A percentile compares a stretch with the other conserved stretches of the same genome.
Conservation (phyloP, 2,329 filamentous ascomycete genomes). For the Colletotrichum orbiculare region DNA sequence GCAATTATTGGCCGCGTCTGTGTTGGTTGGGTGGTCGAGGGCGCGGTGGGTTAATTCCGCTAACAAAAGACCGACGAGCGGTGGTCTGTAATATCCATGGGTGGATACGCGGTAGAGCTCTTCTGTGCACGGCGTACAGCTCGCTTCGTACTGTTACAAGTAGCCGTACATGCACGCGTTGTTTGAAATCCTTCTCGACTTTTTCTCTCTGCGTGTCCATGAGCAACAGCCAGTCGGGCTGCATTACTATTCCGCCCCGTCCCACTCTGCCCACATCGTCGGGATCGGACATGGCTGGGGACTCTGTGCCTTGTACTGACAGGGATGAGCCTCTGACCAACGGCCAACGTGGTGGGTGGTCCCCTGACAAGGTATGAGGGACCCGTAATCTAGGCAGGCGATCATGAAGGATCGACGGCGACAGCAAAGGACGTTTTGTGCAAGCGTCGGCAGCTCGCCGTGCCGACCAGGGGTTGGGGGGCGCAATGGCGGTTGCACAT, state of each 20-base stretch:
- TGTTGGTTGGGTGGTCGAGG: neutral
- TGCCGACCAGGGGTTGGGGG: constrained; percentile 21
- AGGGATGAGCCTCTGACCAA: constrained; percentile 19
- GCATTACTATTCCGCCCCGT: constrained; percentile 18
- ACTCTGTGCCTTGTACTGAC: neutral
- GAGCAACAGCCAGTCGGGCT: constrained; percentile 32
- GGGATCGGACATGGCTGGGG: constrained; percentile 29
- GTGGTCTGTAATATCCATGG: neutral
- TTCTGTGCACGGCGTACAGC: no score
- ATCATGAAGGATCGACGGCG: constrained; percentile 28
- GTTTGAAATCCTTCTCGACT: constrained; percentile 20
- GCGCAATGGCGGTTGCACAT: constrained; percentile 7
- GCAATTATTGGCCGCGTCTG: neutral
- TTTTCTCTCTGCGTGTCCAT: constrained; percentile 14
- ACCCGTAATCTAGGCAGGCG: constrained; percentile 30
- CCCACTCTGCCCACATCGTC: constrained; percentile 35
- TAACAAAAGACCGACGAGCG: constrained; percentile 1
- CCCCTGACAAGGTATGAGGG: constrained; percentile 16
- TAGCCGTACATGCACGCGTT: neutral
- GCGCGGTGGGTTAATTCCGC: constrained; percentile 12
- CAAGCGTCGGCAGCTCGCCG: constrained; percentile 29
- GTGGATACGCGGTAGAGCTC: no score
- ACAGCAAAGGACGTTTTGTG: constrained; percentile 25
- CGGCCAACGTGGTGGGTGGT: constrained; percentile 30
- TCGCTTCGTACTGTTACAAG: neutral